Base-by-base conservation (phyloP, 257 asterid species). In the Plantago ovata region DNA sequence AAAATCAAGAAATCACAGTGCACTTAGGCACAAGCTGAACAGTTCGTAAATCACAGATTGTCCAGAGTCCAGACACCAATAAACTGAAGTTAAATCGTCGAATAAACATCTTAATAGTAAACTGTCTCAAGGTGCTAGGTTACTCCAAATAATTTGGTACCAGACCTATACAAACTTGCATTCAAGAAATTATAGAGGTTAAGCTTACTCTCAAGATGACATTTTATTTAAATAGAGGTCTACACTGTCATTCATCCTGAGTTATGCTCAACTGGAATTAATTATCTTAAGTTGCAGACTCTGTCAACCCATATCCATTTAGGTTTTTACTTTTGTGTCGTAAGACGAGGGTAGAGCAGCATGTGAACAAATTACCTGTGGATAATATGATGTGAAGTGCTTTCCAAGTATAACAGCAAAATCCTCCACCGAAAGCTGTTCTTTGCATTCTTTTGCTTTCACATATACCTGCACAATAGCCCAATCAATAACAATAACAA, bases 401-500 rank as follows among this genome's bases (percentile, higher is more conserved):
- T 81, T 80, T 60, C 95, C 97, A 58, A 93, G 99, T 58, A 75
- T 23, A 63, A 89, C 79, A 1, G 99, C 99, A 60, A 93, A 89
- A 24, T 78, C 91, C 86, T 93, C 99, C 42, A 65, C 83, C 0
- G 96, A 77, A 58, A 89, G 81, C 59, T 61, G 81, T 58, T 80
- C 73, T 51, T 74, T 55, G 56, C 94, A 82, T 72, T 93, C 96
- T 71, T 93, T 89, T 46, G 99, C 99, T 72, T 89, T 93, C 60
- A 79, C 96, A 73, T 93, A 93, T 10, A 93, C 96, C 99, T 93
- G 76, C 72, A 58, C 51, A 64, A 62, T 28, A 51, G 16, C 67
- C 21, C 62, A 69, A 49, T 60, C 33, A 60, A 39, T 43, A 19
- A 53, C 62, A 45, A 46, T 24, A 10, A 59, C 40, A 55, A 51